phyloP scores from a whole-genome alignment of 2,329 filamentous ascomycete species.

The Cercospora sp. region DNA sequence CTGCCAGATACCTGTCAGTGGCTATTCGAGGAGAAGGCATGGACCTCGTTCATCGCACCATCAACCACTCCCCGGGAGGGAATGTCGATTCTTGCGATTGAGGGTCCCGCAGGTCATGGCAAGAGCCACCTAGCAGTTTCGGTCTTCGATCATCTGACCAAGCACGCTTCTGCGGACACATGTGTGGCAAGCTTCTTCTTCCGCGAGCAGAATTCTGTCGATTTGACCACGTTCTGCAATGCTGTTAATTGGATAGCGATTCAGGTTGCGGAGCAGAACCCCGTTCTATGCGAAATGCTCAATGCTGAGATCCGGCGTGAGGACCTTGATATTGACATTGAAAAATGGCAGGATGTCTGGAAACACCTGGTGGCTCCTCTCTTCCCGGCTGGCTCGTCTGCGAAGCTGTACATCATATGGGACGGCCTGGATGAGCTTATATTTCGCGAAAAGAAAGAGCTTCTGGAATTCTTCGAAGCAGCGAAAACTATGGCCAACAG shows the following conservation, averaged over 20 bases:
- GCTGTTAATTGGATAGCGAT: constrained; percentile 8
- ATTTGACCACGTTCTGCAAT: constrained; percentile 2
- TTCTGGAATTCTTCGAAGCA: background rate
- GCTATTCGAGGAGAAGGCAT: constrained; percentile 6
- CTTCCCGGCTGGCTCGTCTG: constrained; percentile 1
- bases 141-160: constrained; percentile 4
- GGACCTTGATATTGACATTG: constrained; percentile 5
- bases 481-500: background rate
- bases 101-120: constrained; percentile 1
- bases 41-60: background rate
- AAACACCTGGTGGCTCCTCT: constrained; percentile 4
- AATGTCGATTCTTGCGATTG: constrained; percentile 7
- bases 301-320: constrained; percentile 11
- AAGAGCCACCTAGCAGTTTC: constrained; percentile 9
- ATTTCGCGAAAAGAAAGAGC: constrained; percentile 2
- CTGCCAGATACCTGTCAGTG: constrained; percentile 14
- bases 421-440: constrained; percentile 10
- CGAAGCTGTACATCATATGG: constrained; percentile 9
- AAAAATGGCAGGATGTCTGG: constrained; percentile 6
- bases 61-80: background rate
- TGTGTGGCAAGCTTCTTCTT: constrained; percentile 11
- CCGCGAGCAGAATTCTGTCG: constrained; percentile 6
- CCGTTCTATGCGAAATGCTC: constrained; percentile 8
- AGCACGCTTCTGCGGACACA: background rate
- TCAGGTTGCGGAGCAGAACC: constrained; percentile 2